A percentile compares a stretch with the other conserved stretches of the same genome.
These are phyloP conservation scores for Trichosporon coremiiforme DNA, from an alignment of 1,284 basidiomycete genomes.

Conservation along the genomic window DNA sequence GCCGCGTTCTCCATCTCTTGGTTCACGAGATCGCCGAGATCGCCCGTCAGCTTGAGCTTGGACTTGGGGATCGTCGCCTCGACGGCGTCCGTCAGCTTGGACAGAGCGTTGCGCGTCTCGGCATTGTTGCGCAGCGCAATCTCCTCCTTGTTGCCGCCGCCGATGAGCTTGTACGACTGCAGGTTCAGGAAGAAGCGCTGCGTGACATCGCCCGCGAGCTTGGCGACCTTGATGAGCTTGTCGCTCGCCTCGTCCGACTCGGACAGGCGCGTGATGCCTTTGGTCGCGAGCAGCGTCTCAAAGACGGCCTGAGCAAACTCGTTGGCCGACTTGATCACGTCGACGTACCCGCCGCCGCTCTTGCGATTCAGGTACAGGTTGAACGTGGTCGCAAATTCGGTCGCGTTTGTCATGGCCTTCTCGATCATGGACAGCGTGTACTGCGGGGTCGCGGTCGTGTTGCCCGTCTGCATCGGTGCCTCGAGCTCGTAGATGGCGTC, in stretches of 20 bases:
- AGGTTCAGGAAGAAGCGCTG: constrained; percentile 92
- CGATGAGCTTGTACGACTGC: constrained; percentile 88
- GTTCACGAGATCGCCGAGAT: constrained; percentile 95
- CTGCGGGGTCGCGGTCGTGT: constrained; percentile 93
- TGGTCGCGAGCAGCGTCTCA: constrained; percentile 89
- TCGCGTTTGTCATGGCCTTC: constrained; percentile 89
- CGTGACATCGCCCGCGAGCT: constrained; percentile 79
- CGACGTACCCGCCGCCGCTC: constrained; percentile 82
- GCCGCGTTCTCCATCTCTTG: constrained; percentile 95
- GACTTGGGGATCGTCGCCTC: constrained; percentile 86
- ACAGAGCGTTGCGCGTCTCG: constrained; percentile 76
- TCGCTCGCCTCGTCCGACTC: constrained; percentile 89
- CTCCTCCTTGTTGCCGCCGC: constrained; percentile 75
- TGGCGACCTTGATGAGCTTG: constrained; percentile 83
- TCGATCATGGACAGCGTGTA: constrained; percentile 99
- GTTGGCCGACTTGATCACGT: constrained; percentile 97
- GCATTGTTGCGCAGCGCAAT: constrained; percentile 88
- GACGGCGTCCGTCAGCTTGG: constrained; percentile 81
- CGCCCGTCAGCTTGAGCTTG: constrained; percentile 77
- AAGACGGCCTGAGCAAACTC: constrained; percentile 90
- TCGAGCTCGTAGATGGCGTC: constrained; percentile 97
- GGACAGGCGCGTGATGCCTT: constrained; percentile 91
- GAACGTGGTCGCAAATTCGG: constrained; percentile 93
- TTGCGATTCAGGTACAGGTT: constrained; percentile 88
- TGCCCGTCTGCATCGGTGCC: constrained; percentile 88